Conservation (phyloP, 768 basidiomycete genomes). For the Scleroderma citrinum region DNA sequence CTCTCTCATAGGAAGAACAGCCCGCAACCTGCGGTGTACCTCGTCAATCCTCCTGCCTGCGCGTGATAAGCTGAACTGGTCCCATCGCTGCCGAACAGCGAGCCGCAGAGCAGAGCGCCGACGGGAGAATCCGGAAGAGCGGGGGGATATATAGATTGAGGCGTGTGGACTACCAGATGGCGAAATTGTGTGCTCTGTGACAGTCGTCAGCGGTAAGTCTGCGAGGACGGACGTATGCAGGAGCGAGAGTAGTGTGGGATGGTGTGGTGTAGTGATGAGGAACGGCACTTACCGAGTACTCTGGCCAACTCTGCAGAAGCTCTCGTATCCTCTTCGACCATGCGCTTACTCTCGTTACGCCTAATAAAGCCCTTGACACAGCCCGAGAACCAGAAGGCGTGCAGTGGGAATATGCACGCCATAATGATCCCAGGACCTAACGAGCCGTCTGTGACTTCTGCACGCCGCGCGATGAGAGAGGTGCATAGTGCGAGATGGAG, state of each 20-base stretch:
- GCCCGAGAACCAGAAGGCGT: constrained; percentile 48
- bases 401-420: constrained; percentile 40
- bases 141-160: constrained; percentile 2
- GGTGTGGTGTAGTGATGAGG: no score
- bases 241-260: no score
- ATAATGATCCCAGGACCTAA: constrained; percentile 36
- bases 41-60: constrained; percentile 22
- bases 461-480: constrained; percentile 27
- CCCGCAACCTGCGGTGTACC: constrained; percentile 25
- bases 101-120: constrained; percentile 24
- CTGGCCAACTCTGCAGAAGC: neutral
- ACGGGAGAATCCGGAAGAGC: constrained; percentile 18
- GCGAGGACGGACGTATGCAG: neutral
- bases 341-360: constrained; percentile 16
- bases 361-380: constrained; percentile 44
- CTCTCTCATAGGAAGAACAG: constrained; percentile 21
- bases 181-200: constrained; percentile 10
- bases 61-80: constrained; percentile 22
- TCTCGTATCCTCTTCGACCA: neutral
- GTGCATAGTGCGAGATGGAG: constrained; percentile 38
- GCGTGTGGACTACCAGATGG: neutral
- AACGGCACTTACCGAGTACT: constrained; percentile 4
- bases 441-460: constrained; percentile 27
- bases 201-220: neutral
- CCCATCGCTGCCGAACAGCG: constrained; percentile 24